These are phyloP conservation scores for Globisporangium acanthophoron DNA, from an alignment of 352 stramenopile genomes.

Conservation along the genomic window DNA sequence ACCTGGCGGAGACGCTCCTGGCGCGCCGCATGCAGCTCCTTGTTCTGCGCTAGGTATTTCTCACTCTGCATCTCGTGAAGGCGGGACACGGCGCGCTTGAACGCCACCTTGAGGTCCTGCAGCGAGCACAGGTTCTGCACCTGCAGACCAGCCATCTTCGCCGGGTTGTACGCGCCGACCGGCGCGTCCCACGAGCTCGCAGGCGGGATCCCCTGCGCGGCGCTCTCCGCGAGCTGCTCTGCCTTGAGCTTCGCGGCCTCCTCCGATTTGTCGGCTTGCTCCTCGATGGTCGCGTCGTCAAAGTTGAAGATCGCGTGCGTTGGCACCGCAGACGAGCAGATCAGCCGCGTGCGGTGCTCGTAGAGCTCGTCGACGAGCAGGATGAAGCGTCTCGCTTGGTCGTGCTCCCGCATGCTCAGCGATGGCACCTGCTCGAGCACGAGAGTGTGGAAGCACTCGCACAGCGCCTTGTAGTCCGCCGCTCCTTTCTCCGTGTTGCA, in stretches of 20 bases:
- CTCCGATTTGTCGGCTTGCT: conserved; percentile 12
- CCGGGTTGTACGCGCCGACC: conserved; percentile 46
- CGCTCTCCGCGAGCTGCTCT: conserved; percentile 15
- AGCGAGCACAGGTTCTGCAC: conserved; percentile 61
- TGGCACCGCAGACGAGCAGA: conserved; percentile 44
- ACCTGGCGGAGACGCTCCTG: conserved; percentile 23
- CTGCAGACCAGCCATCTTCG: conserved; percentile 51
- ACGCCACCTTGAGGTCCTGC: conserved; percentile 71
- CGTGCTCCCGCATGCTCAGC: conserved; percentile 83
- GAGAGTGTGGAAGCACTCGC: conserved; percentile 88
- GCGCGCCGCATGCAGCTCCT: conserved; percentile 17
- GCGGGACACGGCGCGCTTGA: conserved; percentile 73
- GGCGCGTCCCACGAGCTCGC: conserved; percentile 67
- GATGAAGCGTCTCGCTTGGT: conserved; percentile 95
- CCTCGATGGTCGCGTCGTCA: conserved; percentile 32
- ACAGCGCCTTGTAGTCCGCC: conserved; percentile 94
- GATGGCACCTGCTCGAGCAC: conserved; percentile 87
- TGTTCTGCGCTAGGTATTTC: conserved; percentile 57
- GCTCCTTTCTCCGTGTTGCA: conserved; percentile 93
- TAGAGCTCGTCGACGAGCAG: conserved; percentile 97
- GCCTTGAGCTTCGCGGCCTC: conserved; percentile 39
- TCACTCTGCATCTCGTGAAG: conserved; percentile 85
- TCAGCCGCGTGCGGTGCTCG: conserved; percentile 70
- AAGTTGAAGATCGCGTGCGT: conserved; percentile 66
- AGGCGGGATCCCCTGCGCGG: conserved; percentile 41